phyloP scores from a whole-genome alignment of 2,329 filamentous ascomycete genomes.

The Fusarium sp. region DNA sequence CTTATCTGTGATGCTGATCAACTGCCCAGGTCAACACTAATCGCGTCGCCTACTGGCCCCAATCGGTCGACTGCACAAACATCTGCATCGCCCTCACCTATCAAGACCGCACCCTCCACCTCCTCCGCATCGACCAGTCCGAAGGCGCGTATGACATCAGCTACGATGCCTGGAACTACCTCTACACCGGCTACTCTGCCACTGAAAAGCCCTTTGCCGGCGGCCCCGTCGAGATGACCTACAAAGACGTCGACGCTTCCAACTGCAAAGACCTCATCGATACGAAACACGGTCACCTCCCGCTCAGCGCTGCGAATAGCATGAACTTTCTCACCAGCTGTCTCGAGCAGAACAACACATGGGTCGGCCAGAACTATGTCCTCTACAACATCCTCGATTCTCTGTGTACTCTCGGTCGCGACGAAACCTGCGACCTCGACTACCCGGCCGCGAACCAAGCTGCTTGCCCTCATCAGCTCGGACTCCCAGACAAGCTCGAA shows the following conservation, averaged over 20 bases:
- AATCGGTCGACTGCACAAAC: conserved; percentile 61
- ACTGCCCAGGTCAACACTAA: conserved; percentile 58
- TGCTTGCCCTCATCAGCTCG: conserved; percentile 54
- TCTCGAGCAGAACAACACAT: conserved; percentile 51
- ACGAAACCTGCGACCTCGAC: conserved; percentile 57
- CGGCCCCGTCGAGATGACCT: conserved; percentile 58
- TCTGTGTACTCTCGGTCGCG: conserved; percentile 55
- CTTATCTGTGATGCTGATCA: background rate
- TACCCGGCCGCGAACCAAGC: conserved; percentile 56
- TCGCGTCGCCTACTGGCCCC: conserved; percentile 68
- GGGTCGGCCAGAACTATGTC: conserved; percentile 58
- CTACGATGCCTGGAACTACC: conserved; percentile 69
- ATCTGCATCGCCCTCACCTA: conserved; percentile 63
- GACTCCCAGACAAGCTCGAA: conserved; percentile 48
- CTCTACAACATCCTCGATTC: conserved; percentile 62
- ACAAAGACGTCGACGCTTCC: conserved; percentile 53
- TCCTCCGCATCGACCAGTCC: conserved; percentile 66
- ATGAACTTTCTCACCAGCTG: conserved; percentile 62
- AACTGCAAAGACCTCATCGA: conserved; percentile 59
- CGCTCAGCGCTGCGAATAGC: conserved; percentile 59
- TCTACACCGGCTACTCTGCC: conserved; percentile 59
- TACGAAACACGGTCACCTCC: conserved; percentile 51
- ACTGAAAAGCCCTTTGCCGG: conserved; percentile 55
- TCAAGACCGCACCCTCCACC: conserved; percentile 60
- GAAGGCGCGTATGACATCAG: conserved; percentile 64